Conservation (phyloP, 2,329 filamentous ascomycete species). For the Cadophora sp. region DNA sequence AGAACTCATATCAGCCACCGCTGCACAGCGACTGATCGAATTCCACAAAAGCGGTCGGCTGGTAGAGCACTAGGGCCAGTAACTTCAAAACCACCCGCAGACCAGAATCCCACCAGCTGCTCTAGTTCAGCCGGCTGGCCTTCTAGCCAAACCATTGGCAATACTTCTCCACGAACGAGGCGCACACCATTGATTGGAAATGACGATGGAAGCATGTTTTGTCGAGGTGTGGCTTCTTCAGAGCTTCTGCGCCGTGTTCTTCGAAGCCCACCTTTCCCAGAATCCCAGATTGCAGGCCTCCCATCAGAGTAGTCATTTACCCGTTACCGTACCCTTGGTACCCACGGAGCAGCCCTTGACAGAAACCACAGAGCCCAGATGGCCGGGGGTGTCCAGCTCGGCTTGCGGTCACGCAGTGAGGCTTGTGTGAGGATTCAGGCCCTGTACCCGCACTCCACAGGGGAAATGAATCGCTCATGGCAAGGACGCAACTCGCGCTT, state of each 20-base stretch:
- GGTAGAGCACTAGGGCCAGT: background rate
- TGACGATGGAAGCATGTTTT: conserved; percentile 7
- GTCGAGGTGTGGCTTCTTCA: conserved; percentile 12
- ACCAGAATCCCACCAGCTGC: background rate
- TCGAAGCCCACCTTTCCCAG: background rate
- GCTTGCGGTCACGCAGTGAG: conserved; percentile 7
- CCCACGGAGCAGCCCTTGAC: conserved; percentile 10
- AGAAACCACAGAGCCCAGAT: conserved; percentile 17
- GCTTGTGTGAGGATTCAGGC: conserved; percentile 20
- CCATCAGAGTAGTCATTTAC: conserved; percentile 19
- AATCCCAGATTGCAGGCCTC: conserved; percentile 9
- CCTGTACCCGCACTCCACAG: conserved; percentile 11
- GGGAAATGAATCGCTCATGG: conserved; percentile 23
- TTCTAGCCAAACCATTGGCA: conserved; percentile 11
- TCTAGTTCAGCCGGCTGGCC: conserved; percentile 7
- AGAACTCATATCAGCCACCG: conserved; percentile 7
- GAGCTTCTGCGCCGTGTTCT: conserved; percentile 16
- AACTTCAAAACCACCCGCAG: too few species aligned
- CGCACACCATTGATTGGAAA: conserved; percentile 3
- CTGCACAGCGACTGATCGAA: background rate
- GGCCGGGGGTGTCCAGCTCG: conserved; percentile 10
- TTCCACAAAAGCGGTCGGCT: conserved; percentile 5
- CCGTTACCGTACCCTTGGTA: conserved; percentile 32
- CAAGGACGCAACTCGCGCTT: conserved; percentile 9
- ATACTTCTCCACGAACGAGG: conserved; percentile 16